Evolutionary conservation across 2,329 filamentous ascomycete species (phyloP).

Genomic region (Cladophialophora yegresii): DNA sequence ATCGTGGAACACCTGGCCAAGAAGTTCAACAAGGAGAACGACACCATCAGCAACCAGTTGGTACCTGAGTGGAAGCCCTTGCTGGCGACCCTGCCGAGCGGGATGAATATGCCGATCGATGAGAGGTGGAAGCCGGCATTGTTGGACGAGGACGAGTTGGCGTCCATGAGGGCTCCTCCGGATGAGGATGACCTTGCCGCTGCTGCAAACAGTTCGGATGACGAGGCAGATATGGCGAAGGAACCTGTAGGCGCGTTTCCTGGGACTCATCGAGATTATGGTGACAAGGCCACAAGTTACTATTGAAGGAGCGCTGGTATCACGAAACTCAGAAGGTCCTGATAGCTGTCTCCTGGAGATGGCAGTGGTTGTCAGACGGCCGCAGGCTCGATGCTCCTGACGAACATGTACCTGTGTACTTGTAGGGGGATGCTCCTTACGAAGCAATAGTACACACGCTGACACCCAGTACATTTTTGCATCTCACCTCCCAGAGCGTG

Average conservation of each 20-base stretch:
- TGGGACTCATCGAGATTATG: conserved; percentile 33
- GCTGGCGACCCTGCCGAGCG: conserved; percentile 78
- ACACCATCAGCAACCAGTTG: conserved; percentile 81
- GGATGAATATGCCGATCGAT: conserved; percentile 74
- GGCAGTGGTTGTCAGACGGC: not conserved
- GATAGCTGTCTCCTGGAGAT: too few relatives aligned
- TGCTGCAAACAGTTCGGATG: conserved; percentile 40
- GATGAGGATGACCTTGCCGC: conserved; percentile 49
- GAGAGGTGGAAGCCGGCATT: conserved; percentile 61
- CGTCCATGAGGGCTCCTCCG: conserved; percentile 59
- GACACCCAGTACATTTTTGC: not conserved
- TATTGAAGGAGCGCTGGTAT: conserved; percentile 20
- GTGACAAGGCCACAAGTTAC: conserved; percentile 18
- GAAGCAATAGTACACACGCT: not conserved
- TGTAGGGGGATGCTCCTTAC: not conserved
- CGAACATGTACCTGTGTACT: not conserved
- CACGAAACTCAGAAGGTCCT: too few relatives aligned
- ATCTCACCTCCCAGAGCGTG: not conserved
- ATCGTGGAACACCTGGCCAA: conserved; percentile 82
- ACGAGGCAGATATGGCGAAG: conserved; percentile 42
- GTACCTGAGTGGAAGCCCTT: conserved; percentile 73
- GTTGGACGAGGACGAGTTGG: conserved; percentile 65
- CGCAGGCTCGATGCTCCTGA: too few relatives aligned
- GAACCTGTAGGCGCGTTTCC: conserved; percentile 43
- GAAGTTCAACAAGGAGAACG: conserved; percentile 92